phyloP scores from a whole-genome alignment of 805 yeast species.

The Yarrowia keelungensis region DNA sequence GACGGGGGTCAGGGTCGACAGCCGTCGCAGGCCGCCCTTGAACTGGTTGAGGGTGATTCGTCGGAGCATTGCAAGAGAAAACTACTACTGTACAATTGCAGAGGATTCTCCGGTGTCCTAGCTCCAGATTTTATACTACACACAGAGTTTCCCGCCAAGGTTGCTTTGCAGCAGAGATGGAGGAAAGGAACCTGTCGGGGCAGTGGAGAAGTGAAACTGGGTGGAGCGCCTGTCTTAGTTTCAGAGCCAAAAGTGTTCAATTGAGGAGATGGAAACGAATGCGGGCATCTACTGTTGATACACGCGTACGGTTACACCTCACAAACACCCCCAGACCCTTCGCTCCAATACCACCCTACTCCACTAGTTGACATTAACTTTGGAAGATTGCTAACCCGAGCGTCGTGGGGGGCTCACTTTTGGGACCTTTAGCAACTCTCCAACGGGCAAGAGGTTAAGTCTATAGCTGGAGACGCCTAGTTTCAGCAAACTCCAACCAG shows the following conservation, averaged over 20 bases:
- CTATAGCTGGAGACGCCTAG: no score
- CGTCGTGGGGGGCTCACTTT: conserved; percentile 10
- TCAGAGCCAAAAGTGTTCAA: background rate
- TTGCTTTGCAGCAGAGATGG: conserved; percentile 25
- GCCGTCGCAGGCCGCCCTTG: conserved; percentile 35
- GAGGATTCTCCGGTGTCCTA: background rate
- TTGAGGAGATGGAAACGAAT: background rate
- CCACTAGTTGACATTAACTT: conserved; percentile 1
- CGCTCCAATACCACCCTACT: background rate
- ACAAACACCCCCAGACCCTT: no score
- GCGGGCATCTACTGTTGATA: no score
- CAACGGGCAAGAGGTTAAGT: conserved; percentile 17
- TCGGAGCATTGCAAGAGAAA: conserved; percentile 18
- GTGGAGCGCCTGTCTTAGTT: no score
- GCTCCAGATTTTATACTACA: conserved; percentile 26
- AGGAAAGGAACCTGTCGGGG: conserved; percentile 35
- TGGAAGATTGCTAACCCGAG: conserved; percentile 3
- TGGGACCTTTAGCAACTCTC: conserved; percentile 4
- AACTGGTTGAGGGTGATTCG: conserved; percentile 35
- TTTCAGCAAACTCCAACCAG: no score
- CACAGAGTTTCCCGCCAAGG: conserved; percentile 31
- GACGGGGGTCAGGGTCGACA: conserved; percentile 30
- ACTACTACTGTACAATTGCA: background rate
- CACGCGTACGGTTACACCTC: no score
- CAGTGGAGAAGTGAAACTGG: conserved; percentile 24